phyloP scores from a whole-genome alignment of 2,329 filamentous ascomycete species.

The Cladophialophora carrionii region DNA sequence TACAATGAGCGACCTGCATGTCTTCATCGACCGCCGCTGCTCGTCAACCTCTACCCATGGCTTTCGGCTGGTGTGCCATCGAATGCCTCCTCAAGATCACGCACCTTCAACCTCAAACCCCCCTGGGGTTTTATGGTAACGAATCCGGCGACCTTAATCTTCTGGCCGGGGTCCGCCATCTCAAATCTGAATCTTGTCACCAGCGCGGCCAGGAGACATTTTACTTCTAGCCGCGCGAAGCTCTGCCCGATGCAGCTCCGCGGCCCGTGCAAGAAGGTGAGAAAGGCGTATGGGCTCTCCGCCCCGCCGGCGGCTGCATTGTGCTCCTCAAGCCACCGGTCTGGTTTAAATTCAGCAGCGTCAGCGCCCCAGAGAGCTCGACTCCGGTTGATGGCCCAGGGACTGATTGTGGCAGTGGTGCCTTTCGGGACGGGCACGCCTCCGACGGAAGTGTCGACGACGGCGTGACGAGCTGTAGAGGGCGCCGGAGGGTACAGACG shows the following conservation, averaged over 20 bases:
- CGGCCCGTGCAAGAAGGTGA: slow-evolving; percentile 74
- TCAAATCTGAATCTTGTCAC: slow-evolving; percentile 58
- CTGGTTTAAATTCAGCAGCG: slow-evolving; percentile 42
- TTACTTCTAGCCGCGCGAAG: slow-evolving; percentile 77
- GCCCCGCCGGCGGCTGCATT: slow-evolving; percentile 62
- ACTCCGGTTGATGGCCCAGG: slow-evolving; percentile 44
- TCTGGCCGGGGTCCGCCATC: slow-evolving; percentile 62
- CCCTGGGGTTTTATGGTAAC: slow-evolving; percentile 61
- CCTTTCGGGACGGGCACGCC: slow-evolving; percentile 70
- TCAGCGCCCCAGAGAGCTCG: slow-evolving; percentile 43
- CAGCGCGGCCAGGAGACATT: slow-evolving; percentile 77
- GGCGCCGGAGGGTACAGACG: slow-evolving; percentile 44
- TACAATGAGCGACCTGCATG: not conserved
- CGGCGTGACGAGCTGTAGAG: slow-evolving; percentile 48
- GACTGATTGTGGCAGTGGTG: slow-evolving; percentile 67
- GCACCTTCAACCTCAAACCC: slow-evolving; percentile 69
- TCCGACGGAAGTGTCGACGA: slow-evolving; percentile 65
- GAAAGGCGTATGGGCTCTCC: slow-evolving; percentile 68
- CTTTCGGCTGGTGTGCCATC: not conserved
- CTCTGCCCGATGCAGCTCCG: slow-evolving; percentile 38
- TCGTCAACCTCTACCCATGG: not conserved
- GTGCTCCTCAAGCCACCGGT: slow-evolving; percentile 48
- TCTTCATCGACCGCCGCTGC: not conserved
- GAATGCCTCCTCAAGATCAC: not conserved
- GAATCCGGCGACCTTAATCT: slow-evolving; percentile 54